Conservation (phyloP, 2,329 filamentous ascomycete species). For the Talaromyces amestolkiae region DNA sequence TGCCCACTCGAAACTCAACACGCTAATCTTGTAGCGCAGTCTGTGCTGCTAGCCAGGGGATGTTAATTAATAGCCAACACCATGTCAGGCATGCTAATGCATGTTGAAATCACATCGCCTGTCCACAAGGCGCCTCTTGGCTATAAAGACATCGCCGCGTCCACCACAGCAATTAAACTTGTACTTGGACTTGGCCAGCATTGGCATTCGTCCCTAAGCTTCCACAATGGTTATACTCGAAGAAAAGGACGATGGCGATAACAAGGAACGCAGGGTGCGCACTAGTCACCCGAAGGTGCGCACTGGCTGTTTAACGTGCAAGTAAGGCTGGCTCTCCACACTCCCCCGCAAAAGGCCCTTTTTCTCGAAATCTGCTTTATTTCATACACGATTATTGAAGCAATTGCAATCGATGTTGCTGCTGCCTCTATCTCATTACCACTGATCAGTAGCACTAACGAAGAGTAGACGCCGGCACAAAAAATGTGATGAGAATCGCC, state of each 20-base stretch:
- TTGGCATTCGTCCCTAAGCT: too few relatives aligned
- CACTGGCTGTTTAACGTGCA: not conserved
- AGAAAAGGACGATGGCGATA: not conserved
- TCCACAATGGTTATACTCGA: not conserved
- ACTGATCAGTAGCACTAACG: not conserved
- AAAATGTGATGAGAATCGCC: constrained; percentile 31
- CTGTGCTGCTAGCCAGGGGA: not conserved
- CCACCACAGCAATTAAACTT: not conserved
- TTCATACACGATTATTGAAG: not conserved
- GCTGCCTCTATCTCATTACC: not conserved
- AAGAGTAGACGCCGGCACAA: constrained; percentile 22
- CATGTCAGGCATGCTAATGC: not conserved
- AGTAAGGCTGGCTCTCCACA: not conserved
- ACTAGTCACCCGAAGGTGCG: not conserved
- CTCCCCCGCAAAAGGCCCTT: not conserved
- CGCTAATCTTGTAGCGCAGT: not conserved
- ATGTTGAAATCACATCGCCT: not conserved
- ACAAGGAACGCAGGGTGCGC: not conserved
- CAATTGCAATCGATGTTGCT: not conserved
- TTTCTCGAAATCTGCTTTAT: not conserved
- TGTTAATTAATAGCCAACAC: not conserved
- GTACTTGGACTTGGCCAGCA: not conserved
- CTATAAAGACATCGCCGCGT: not conserved
- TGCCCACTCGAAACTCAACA: too few relatives aligned
- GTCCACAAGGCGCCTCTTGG: not conserved